Percentiles rank a stretch among this genome's conserved stretches.
Evolutionary conservation across 2,329 filamentous ascomycete genomes (phyloP).

Genomic region (Paraconiothyrium brasiliense): DNA sequence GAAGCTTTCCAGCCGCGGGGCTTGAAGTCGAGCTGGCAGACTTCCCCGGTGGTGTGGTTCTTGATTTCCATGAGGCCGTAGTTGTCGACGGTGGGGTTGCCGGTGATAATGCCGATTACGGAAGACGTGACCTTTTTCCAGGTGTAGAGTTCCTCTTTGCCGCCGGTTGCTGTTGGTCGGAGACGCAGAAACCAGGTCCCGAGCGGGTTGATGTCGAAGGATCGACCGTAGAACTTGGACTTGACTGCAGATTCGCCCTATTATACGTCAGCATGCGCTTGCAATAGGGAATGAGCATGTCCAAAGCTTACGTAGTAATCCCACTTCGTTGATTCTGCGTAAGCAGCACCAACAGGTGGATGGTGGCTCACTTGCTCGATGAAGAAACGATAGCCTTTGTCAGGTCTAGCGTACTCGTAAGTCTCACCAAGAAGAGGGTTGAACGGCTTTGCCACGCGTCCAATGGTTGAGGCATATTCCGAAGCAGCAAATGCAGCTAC

Average conservation of each 20-base stretch:
- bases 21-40: conserved; percentile 92
- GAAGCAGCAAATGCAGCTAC: conserved; percentile 95
- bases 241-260: conserved; percentile 91
- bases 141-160: conserved; percentile 84
- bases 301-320: conserved; percentile 76
- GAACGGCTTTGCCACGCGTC: conserved; percentile 96
- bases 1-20: conserved; percentile 94
- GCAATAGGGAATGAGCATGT: not conserved
- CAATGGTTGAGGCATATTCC: conserved; percentile 96
- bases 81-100: conserved; percentile 96
- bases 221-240: conserved; percentile 97
- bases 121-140: conserved; percentile 99
- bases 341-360: conserved; percentile 91
- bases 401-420: conserved; percentile 93
- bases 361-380: conserved; percentile 99
- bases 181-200: conserved; percentile 96
- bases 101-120: conserved; percentile 98
- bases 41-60: conserved; percentile 95
- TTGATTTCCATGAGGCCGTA: conserved; percentile 97
- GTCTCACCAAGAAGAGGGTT: conserved; percentile 96
- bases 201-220: conserved; percentile 94
- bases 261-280: conserved; percentile 25
- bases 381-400: conserved; percentile 98
- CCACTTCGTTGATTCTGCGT: conserved; percentile 92
- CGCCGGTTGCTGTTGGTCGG: conserved; percentile 73